phyloP scores from a whole-genome alignment of 768 basidiomycete species.

The Calocybe gangraenosa region DNA sequence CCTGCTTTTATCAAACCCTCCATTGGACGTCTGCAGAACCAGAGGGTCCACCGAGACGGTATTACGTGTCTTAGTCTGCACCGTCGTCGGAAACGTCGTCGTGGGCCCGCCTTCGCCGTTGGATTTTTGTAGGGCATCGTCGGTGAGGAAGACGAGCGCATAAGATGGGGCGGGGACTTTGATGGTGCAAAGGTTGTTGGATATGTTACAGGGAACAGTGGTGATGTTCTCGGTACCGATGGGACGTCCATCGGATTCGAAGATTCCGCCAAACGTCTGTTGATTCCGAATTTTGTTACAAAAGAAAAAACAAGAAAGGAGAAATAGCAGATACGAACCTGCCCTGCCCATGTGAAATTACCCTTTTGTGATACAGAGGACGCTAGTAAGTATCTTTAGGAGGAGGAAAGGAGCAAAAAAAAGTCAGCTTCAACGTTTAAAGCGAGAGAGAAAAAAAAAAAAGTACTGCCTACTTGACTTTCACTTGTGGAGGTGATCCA shows the following conservation, averaged over 20 bases:
- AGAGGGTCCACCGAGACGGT: constrained; percentile 51
- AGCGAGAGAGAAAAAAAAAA: not conserved
- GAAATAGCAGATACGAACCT: constrained; percentile 51
- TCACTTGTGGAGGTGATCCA: constrained; percentile 27
- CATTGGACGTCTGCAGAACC: constrained; percentile 66
- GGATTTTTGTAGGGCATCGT: constrained; percentile 25
- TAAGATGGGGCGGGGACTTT: constrained; percentile 67
- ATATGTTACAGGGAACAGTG: constrained; percentile 58
- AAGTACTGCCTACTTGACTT: constrained; percentile 10
- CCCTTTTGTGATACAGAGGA: no score
- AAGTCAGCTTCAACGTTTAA: no score
- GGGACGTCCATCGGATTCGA: constrained; percentile 66
- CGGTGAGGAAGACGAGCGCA: constrained; percentile 68
- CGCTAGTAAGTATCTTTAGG: no score
- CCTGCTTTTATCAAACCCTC: constrained; percentile 26
- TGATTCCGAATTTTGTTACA: not conserved
- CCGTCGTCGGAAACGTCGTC: constrained; percentile 42
- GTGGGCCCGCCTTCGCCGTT: constrained; percentile 17
- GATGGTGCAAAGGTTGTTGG: constrained; percentile 51
- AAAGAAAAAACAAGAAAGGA: not conserved
- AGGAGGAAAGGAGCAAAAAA: no score
- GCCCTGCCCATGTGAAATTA: no score
- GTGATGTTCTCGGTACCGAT: constrained; percentile 50
- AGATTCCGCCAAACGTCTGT: constrained; percentile 62
- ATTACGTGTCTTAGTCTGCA: constrained; percentile 42